Base-by-base conservation (phyloP, 2,329 filamentous ascomycete genomes). In the Cytospora paraplurivora region DNA sequence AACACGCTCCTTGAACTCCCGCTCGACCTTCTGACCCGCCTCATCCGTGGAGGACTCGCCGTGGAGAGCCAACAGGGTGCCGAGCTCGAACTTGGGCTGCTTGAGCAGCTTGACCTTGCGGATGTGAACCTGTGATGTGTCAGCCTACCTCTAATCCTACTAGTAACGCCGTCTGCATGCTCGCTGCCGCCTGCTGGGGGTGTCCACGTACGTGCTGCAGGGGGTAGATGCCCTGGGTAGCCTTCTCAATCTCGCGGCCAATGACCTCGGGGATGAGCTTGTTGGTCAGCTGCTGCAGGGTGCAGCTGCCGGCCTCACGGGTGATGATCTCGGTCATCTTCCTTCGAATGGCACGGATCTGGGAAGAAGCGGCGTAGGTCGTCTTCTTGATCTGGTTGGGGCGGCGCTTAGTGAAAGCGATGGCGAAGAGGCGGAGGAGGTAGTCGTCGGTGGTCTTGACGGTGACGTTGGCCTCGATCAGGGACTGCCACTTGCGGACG, bases 301-400 rank as follows among this genome's bases (percentile, higher is more conserved):
- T 96, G 88, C 93, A 96, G 85, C 86, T 92, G 73, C 91, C 87
- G 69, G 95, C 95, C 86, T 99, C 95, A 75, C 93, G 91, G 82
- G 91, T 88, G 82, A 99, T 98, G 82, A 99, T 98, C 83, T 99
- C 95, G 70, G 88, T 91, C 95, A 99, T 99, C 92, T 99, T 98
- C 88, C 93, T 95, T 82, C 95, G 91, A 81, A 99, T 99, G 73
- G 91, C 89, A 72, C 94, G 91, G 81, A 98, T 98, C 85, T 99
- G 95, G 70, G 95, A 98, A 70, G 92, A 93, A 71, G 90, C 90
- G 73, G 95, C 95, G 79, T 99, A 99, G 79, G 95, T 99, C 76
- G 95, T 99, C 91, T 98, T 99, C 91, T 97, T 97, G 87, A 99
- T 94, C 88, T 99, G 95, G 87, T 98, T 99, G 75, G 92, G 93